Conservation (phyloP, 805 yeast species). For the Torulaspora maleeae region DNA sequence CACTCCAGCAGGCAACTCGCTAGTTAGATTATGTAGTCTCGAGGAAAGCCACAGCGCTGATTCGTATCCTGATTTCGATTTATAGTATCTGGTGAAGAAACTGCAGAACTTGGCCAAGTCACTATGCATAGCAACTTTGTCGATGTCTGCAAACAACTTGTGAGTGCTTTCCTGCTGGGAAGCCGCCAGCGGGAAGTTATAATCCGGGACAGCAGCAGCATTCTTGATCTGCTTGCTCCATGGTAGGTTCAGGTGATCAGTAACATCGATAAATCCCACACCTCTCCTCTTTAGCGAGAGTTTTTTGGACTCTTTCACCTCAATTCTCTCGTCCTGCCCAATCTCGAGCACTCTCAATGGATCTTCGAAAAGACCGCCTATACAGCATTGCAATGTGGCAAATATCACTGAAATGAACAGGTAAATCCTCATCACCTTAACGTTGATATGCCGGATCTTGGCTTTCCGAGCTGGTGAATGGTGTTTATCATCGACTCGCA, state of each 20-base stretch:
- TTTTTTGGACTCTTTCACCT: constrained; percentile 42
- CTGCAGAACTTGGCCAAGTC: constrained; percentile 61
- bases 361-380: constrained; percentile 11
- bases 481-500: too few species aligned
- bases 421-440: background rate
- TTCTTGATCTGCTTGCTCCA: constrained; percentile 17
- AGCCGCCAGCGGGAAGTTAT: constrained; percentile 49
- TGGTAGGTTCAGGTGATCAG: constrained; percentile 37
- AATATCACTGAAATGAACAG: background rate
- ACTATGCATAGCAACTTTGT: constrained; percentile 43
- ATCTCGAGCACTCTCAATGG: constrained; percentile 26
- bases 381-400: background rate
- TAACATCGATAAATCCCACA: constrained; percentile 59
- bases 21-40: constrained; percentile 37
- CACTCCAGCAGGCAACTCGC: constrained; percentile 32
- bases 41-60: constrained; percentile 66
- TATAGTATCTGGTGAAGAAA: constrained; percentile 73
- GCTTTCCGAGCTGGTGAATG: background rate
- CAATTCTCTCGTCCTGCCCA: constrained; percentile 21
- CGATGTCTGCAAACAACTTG: constrained; percentile 42
- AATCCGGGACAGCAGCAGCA: constrained; percentile 28
- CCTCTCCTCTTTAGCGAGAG: constrained; percentile 45
- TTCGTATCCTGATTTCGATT: constrained; percentile 62
- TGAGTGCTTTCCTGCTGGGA: constrained; percentile 39
- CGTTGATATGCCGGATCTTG: background rate